Conservation (phyloP, 345 rosid genomes). For the Hibiscus tridactylites region DNA sequence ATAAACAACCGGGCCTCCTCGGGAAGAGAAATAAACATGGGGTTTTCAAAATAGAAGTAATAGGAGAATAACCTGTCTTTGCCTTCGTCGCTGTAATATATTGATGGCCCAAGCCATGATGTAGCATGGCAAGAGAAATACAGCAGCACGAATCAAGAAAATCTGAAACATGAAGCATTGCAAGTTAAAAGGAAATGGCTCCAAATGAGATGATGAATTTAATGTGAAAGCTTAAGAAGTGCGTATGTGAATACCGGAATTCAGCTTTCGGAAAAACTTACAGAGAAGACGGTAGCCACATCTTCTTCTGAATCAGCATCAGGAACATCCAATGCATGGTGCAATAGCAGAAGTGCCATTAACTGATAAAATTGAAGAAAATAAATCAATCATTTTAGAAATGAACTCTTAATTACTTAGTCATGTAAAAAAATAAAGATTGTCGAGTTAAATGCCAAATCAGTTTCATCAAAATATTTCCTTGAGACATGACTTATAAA, state of each 20-base stretch:
- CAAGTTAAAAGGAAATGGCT: background rate
- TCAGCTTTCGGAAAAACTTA: slow-evolving; percentile 30
- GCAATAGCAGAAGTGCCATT: slow-evolving; percentile 74
- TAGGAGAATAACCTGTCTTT: slow-evolving; percentile 59
- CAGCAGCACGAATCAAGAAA: slow-evolving; percentile 66
- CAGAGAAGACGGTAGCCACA: slow-evolving; percentile 63
- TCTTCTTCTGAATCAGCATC: slow-evolving; percentile 64
- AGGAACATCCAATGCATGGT: slow-evolving; percentile 63
- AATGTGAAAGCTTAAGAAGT: background rate
- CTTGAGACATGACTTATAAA: background rate
- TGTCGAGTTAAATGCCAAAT: background rate
- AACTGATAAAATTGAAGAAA: slow-evolving; percentile 29
- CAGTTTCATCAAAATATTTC: background rate
- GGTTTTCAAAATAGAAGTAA: background rate
- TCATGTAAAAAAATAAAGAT: background rate
- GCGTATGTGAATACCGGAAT: background rate
- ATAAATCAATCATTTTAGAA: slow-evolving; percentile 2
- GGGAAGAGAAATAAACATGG: slow-evolving; percentile 17
- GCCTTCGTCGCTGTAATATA: slow-evolving; percentile 79
- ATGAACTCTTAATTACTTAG: slow-evolving; percentile 1
- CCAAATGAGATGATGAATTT: background rate
- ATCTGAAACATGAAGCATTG: slow-evolving; percentile 36
- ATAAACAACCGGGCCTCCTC: background rate
- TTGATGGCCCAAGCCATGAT: slow-evolving; percentile 98
- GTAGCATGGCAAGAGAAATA: slow-evolving; percentile 88